These are phyloP conservation scores for Salix exigua DNA, from an alignment of 345 rosid genomes.

Conservation along the genomic window DNA sequence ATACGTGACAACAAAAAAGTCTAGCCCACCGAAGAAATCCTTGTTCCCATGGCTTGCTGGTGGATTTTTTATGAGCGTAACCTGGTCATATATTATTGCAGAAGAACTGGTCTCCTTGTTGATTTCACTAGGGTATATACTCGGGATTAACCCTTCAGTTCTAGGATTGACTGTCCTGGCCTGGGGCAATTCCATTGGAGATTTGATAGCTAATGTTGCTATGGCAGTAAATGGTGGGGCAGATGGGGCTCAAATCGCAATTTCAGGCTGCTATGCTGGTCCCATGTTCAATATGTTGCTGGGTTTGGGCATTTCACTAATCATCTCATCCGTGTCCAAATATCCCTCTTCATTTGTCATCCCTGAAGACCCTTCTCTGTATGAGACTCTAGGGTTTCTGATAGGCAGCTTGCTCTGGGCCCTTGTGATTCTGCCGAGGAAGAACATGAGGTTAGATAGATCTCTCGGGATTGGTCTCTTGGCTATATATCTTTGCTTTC, in stretches of 20 bases:
- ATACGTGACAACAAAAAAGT: slow-evolving; percentile 44
- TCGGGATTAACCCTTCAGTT: slow-evolving; percentile 77
- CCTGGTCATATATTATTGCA: slow-evolving; percentile 84
- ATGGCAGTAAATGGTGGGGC: slow-evolving; percentile 75
- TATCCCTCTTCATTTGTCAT: slow-evolving; percentile 57
- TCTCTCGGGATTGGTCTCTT: slow-evolving; percentile 69
- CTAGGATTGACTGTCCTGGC: slow-evolving; percentile 86
- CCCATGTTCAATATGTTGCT: slow-evolving; percentile 81
- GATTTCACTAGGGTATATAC: slow-evolving; percentile 55
- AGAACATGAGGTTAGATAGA: slow-evolving; percentile 59
- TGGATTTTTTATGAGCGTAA: slow-evolving; percentile 81
- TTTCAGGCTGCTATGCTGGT: slow-evolving; percentile 90
- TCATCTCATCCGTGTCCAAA: slow-evolving; percentile 54
- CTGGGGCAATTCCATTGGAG: slow-evolving; percentile 96
- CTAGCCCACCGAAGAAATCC: slow-evolving; percentile 63
- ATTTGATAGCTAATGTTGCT: slow-evolving; percentile 70
- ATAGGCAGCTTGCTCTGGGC: slow-evolving; percentile 80
- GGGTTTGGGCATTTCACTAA: slow-evolving; percentile 67
- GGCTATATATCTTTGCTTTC: slow-evolving; percentile 66
- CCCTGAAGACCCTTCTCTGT: slow-evolving; percentile 56
- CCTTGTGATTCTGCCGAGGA: slow-evolving; percentile 66
- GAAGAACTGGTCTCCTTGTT: slow-evolving; percentile 73
- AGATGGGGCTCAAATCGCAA: slow-evolving; percentile 78
- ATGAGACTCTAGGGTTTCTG: slow-evolving; percentile 66
- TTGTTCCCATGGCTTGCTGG: slow-evolving; percentile 67